Conservation (phyloP, 768 basidiomycete species). For the Mycena galopus region DNA sequence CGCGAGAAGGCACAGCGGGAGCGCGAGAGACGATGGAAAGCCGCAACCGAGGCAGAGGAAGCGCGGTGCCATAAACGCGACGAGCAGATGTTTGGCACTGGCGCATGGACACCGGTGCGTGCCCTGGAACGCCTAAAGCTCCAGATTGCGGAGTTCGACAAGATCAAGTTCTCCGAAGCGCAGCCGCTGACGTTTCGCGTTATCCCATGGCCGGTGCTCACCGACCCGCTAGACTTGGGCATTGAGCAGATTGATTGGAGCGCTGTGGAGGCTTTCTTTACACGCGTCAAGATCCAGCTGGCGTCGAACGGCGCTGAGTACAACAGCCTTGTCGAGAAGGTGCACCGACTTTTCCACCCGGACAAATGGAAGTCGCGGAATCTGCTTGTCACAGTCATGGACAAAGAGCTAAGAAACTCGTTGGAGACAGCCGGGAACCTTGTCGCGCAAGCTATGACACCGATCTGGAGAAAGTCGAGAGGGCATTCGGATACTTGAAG, state of each 20-base stretch:
- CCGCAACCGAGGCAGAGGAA: too few relatives aligned
- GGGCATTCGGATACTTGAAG: too few relatives aligned
- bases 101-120: too few relatives aligned
- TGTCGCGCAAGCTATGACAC: constrained; percentile 70
- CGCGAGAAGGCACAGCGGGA: too few relatives aligned
- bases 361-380: constrained; percentile 65
- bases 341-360: too few relatives aligned
- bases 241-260: constrained; percentile 66
- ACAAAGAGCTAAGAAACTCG: constrained; percentile 54
- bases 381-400: constrained; percentile 58
- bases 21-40: too few relatives aligned
- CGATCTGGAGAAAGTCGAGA: too few relatives aligned
- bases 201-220: constrained; percentile 35
- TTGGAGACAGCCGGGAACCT: constrained; percentile 66
- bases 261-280: constrained; percentile 65
- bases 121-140: constrained; percentile 26
- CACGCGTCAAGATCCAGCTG: too few relatives aligned
- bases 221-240: constrained; percentile 37
- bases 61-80: too few relatives aligned
- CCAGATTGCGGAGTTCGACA: constrained; percentile 36
- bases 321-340: too few relatives aligned
- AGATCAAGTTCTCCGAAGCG: constrained; percentile 39
- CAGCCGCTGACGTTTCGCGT: constrained; percentile 39
- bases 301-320: too few relatives aligned
- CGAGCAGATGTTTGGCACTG: too few relatives aligned